Evolutionary conservation across 2,329 filamentous ascomycete genomes (phyloP), one percentile per base, ranked within the genome.

Genomic region (Colletotrichum brevisporum): DNA sequence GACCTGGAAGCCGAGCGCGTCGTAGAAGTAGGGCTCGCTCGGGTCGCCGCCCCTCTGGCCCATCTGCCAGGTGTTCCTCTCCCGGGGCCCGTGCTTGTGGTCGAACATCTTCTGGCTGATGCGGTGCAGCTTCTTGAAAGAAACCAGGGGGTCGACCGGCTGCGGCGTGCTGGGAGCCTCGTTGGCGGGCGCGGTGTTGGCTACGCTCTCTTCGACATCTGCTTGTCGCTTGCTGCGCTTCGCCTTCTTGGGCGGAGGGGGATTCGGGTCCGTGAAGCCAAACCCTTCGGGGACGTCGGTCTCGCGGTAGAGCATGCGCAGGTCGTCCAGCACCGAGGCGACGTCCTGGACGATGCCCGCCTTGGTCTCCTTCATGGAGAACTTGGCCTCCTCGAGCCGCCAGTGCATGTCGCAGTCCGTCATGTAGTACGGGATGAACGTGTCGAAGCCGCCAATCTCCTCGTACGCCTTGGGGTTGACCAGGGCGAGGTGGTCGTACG

Each of bases 321-420:
- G 76, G 68, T 87, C 81, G 52, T 85, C 80, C 27, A 88, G 75
- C 6, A 79, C 78, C 31, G 79, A 75, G 41, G 81, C 84, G 0
- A 86, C 83, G 71, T 85, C 83, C 24, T 80, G 83, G 41, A 88
- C 77, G 21, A 83, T 78, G 5, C 83, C 84, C 3, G 78, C 81
- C 12, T 75, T 76, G 2, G 71, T 75, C 41, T 84, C 81, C 2
- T 74, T 71, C 60, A 81, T 82, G 6, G 76, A 80, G 78, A 82
- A 84, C 4, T 81, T 80, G 9, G 75, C 77, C 82, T 87, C 86
- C 9, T 72, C 70, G 6, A 88, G 71, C 5, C 86, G 81, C 15
- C 77, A 78, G 72, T 88, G 84, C 79, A 86, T 84, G 72, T 89
- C 87, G 76, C 86, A 89, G 72, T 90, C 87, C 41, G 84, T 86